Evolutionary conservation across 2,329 filamentous ascomycete species (phyloP), one percentile per base, ranked within the genome.

Genomic region (Emergomyces orientalis): DNA sequence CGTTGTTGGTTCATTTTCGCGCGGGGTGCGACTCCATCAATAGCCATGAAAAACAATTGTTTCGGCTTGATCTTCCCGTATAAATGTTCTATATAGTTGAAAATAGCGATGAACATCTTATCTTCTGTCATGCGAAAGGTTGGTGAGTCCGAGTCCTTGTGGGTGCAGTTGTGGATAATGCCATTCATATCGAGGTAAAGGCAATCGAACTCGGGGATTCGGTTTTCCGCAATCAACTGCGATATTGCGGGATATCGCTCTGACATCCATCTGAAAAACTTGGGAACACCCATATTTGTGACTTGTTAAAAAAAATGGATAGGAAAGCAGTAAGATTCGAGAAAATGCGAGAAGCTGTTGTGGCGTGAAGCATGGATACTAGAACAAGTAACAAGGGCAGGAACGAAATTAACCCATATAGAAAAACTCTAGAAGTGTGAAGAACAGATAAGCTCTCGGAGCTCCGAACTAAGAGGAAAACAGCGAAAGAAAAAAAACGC

Each of bases 1-100:
- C 94, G 90, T 79, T 99, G 94, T 77, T 99, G 94, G 76, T 99
- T 99, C 94, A 99, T 99, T 82, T 99, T 99, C 69, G 94, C 94
- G 71, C 94, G 89, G 22, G 94, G 95, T 27, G 94, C 94, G 65
- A 99, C 95, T 71, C 94, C 94, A 72, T 99, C 94, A 67, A 99
- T 94, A 59, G 94, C 95, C 94, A 99, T 99, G 81, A 97, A 99
- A 79, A 99, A 99, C 43, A 99, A 84, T 81, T 97, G 88, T 78
- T 96, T 93, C 14, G 94, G 94, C 77, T 97, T 97, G 74, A 99
- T 99, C 78, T 97, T 99, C 70, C 93, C 92, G 76, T 96, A 99
- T 61, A 99, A 78, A 79, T 99, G 94, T 77, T 99, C 94, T 68
- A 99, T 99, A 76, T 99, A 99, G 78, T 97, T 97, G 85, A 99